These are phyloP conservation scores for Chloranthus sessilifolius DNA, from an alignment of 164 flowering plant species.

Conservation along the genomic window DNA sequence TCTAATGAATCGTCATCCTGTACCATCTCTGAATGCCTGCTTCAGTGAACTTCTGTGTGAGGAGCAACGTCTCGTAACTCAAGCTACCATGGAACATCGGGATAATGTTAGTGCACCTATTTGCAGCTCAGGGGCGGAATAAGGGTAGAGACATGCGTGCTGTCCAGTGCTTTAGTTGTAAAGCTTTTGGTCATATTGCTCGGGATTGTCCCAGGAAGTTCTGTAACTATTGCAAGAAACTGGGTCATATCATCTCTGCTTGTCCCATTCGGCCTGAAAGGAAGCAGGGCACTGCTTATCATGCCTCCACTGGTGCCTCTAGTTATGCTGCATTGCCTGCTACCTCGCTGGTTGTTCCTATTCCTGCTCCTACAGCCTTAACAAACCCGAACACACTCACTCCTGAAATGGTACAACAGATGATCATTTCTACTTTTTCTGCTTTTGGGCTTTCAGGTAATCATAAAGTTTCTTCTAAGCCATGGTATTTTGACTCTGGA, in stretches of 20 bases:
- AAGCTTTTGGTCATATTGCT: no score
- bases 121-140: no score
- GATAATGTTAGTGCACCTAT: no score
- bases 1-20: no score
- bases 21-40: no score
- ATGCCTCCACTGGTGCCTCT: neutral
- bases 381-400: constrained; percentile 2
- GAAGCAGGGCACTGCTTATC: neutral
- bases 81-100: no score
- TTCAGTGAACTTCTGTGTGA: no score
- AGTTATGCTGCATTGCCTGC: neutral
- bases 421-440: no score
- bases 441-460: constrained; percentile 3
- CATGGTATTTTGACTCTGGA: neutral
- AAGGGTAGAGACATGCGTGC: no score
- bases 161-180: no score
- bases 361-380: neutral
- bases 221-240: constrained; percentile 1
- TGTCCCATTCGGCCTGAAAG: neutral
- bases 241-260: neutral
- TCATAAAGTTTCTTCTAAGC: neutral
- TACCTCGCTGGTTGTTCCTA: neutral
- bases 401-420: neutral
- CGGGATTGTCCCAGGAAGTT: no score
- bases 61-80: no score